Evolutionary conservation across 306 rosid genomes (phyloP).

Genomic region (Trichosanthes cucumerina): DNA sequence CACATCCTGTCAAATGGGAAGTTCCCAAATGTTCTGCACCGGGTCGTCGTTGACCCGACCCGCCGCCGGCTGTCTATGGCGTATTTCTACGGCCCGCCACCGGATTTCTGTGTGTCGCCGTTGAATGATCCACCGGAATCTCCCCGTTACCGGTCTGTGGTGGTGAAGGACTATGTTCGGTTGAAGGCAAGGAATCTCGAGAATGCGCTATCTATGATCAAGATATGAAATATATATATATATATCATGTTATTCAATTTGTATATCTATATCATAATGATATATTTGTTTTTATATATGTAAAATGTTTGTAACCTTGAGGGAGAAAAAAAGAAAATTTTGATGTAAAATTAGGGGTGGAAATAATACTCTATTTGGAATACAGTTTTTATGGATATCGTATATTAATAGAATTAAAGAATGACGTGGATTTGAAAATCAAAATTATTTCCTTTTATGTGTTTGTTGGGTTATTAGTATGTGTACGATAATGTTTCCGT

Average conservation of each 20-base stretch:
- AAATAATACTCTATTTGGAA: no score
- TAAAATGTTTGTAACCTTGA: not conserved
- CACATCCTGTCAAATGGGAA: conserved; percentile 48
- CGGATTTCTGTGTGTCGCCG: conserved; percentile 24
- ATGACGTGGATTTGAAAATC: no score
- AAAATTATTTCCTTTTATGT: no score
- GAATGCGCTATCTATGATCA: conserved; percentile 32
- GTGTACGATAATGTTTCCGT: no score
- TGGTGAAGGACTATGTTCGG: conserved; percentile 32
- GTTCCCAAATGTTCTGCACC: conserved; percentile 40
- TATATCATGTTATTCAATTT: not conserved
- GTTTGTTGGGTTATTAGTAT: no score
- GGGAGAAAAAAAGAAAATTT: no score
- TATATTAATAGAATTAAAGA: no score
- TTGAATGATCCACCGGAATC: not conserved
- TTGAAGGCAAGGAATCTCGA: conserved; percentile 36
- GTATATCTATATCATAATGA: not conserved
- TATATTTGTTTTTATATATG: not conserved
- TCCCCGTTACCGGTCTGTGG: conserved; percentile 34
- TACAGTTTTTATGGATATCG: no score
- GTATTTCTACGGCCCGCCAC: conserved; percentile 46
- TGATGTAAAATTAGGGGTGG: no score
- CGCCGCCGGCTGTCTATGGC: conserved; percentile 38
- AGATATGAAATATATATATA: not conserved
- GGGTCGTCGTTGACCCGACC: conserved; percentile 28